Evolutionary conservation across 495 filamentous ascomycete species (phyloP), one percentile per base, ranked within the genome.

Genomic region (Trichoderma orchidacearum): DNA sequence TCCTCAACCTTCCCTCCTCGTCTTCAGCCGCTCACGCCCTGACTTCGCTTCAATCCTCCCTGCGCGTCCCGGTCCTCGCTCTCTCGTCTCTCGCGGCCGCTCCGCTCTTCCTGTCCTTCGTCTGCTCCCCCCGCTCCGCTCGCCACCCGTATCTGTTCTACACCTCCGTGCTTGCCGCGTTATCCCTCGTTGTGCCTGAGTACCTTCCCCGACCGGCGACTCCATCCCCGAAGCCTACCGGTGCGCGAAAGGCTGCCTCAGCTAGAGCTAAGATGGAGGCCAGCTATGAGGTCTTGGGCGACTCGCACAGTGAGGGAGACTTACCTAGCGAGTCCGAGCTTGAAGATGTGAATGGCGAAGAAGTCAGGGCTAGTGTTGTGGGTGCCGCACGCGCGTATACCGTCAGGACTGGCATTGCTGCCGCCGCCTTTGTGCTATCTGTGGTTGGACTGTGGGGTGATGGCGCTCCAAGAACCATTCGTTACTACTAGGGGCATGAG

Each of bases 371-470:
- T 35, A 82, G 80, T 63, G 84, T 94, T 69, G 80, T 85, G 67
- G 69, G 69, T 35, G 85, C 86, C 67, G 75, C 80, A 59, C 70
- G 73, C 60, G 74, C 78, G 58, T 82, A 89, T 69, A 62, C 77
- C 23, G 69, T 80, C 15, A 77, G 86, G 66, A 74, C 76, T 25
- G 79, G 68, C 11, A 66, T 92, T 28, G 75, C 79, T 27, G 85
- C 84, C 1, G 12, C 85, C 55, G 89, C 80, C 0, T 85, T 94
- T 64, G 64, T 79, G 31, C 84, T 95, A 74, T 82, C 81, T 3
- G 80, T 95, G 36, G 77, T 96, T 23, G 90, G 90, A 1, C 79
- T 95, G 59, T 96, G 90, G 90, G 90, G 90, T 1, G 90, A 96
- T 75, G 85, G 85, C 18, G 72, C 71, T 41, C 59, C 25, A 17